These are phyloP conservation scores for Zygosaccharomyces lentus DNA, from an alignment of 805 yeast species.

Conservation along the genomic window DNA sequence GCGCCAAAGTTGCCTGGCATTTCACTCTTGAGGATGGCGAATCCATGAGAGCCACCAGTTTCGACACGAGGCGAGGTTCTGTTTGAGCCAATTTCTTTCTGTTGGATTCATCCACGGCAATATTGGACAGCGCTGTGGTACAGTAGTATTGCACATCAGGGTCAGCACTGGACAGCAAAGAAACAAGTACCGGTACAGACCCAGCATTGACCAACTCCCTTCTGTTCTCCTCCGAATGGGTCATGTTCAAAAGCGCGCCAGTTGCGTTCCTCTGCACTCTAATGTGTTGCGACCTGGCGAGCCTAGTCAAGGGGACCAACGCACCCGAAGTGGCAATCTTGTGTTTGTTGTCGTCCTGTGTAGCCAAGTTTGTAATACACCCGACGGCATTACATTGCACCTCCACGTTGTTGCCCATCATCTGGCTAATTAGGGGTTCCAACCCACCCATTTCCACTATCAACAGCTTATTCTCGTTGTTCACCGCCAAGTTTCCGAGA, in stretches of 20 bases:
- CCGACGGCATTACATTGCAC: slow-evolving; percentile 99
- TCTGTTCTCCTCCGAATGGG: slow-evolving; percentile 94
- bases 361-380: slow-evolving; percentile 95
- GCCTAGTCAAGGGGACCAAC: slow-evolving; percentile 83
- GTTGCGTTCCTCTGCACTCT: slow-evolving; percentile 98
- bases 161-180: slow-evolving; percentile 77
- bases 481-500: slow-evolving; percentile 94
- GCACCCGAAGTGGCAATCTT: slow-evolving; percentile 97
- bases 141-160: slow-evolving; percentile 98
- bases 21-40: slow-evolving; percentile 91
- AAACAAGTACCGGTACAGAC: slow-evolving; percentile 93
- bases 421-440: slow-evolving; percentile 92
- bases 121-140: slow-evolving; percentile 93
- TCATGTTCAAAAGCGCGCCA: slow-evolving; percentile 96
- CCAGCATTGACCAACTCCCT: slow-evolving; percentile 96
- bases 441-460: slow-evolving; percentile 98
- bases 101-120: slow-evolving; percentile 93
- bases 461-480: slow-evolving; percentile 86
- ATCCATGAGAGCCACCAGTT: slow-evolving; percentile 86
- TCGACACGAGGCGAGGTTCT: slow-evolving; percentile 86
- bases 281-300: slow-evolving; percentile 90
- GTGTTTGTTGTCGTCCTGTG: slow-evolving; percentile 94
- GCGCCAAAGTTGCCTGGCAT: slow-evolving; percentile 96
- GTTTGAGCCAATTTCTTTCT: slow-evolving; percentile 84
- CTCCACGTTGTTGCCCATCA: slow-evolving; percentile 95